Evolutionary conservation across 331 rosid species (phyloP).

Genomic region (Cydonia oblonga): DNA sequence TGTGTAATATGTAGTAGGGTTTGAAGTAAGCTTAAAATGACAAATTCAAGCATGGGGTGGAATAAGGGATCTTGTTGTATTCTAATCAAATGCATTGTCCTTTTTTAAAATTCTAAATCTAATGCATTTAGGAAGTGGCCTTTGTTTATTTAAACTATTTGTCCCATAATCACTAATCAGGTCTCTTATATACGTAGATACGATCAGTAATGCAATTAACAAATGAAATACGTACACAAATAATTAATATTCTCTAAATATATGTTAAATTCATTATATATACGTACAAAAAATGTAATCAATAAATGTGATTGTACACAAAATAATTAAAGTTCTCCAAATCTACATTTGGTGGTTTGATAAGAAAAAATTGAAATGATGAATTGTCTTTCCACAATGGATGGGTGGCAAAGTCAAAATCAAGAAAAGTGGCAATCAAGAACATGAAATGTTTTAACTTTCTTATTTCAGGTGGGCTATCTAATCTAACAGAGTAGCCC

Average conservation of each 20-base stretch:
- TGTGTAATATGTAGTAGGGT: not conserved
- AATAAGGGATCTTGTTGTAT: conserved; percentile 1
- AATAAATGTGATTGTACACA: not conserved
- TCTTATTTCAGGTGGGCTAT: not conserved
- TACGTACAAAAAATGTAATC: not conserved
- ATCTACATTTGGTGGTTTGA: not conserved
- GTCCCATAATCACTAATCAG: no score
- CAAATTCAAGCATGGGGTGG: not conserved
- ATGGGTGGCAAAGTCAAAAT: not conserved
- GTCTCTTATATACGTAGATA: not conserved
- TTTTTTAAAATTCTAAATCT: not conserved
- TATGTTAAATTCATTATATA: not conserved
- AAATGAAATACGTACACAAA: no score
- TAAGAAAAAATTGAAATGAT: not conserved
- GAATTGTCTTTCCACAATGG: not conserved
- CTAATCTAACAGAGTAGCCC: not conserved
- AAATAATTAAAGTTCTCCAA: not conserved
- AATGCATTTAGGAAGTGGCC: not conserved
- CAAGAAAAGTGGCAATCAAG: not conserved
- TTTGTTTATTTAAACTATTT: no score
- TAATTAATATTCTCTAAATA: not conserved
- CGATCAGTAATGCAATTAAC: no score
- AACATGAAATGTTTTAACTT: not conserved
- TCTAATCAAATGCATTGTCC: not conserved
- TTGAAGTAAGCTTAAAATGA: conserved; percentile 2